Base-by-base conservation (phyloP, 1,284 basidiomycete genomes). In the Caloboletus firmus region DNA sequence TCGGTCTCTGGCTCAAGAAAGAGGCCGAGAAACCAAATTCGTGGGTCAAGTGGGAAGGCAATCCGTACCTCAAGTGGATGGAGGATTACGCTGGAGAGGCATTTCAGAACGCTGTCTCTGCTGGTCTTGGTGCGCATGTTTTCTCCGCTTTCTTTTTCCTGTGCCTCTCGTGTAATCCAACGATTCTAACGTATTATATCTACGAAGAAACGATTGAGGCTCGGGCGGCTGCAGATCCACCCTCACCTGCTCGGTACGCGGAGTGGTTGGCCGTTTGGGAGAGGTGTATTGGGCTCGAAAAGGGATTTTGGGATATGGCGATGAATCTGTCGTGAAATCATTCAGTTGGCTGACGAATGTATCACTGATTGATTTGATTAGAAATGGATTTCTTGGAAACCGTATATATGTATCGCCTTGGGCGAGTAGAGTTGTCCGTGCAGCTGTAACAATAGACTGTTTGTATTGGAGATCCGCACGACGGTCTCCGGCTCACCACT, bases 221-320 rank as follows among this genome's bases (percentile, higher is more conserved):
- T 9, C 75, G 81, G 15, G 83, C 87, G 1, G 78, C 73, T 0
- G 72, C 66, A 1, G 85, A 91, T 55, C 83, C 88, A 10, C 89
- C 92, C 0, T 89, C 87, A 0, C 71, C 76, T 0, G 66, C 62
- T 13, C 77, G 85, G 42, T 77, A 93, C 36, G 75, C 74, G 6
- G 85, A 89, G 61, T 89, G 95, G 80, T 76, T 79, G 46, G 64
- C 72, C 17, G 83, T 94, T 5, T 98, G 93, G 89, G 79, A 84
- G 61, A 82, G 83, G 56, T 93, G 90, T 63, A 87, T 91, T 0
- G 70, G 77, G 43, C 76, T 98, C 36, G 95, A 98, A 73, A 88
- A 83, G 58, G 84, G 82, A 3, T 97, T 98, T 71, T 98, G 95
- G 95, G 90, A 95, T 67, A 87, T 87, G 75, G 89, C 87, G 9